Base-by-base conservation (phyloP, 257 asterid species). In the Solanum piurae region DNA sequence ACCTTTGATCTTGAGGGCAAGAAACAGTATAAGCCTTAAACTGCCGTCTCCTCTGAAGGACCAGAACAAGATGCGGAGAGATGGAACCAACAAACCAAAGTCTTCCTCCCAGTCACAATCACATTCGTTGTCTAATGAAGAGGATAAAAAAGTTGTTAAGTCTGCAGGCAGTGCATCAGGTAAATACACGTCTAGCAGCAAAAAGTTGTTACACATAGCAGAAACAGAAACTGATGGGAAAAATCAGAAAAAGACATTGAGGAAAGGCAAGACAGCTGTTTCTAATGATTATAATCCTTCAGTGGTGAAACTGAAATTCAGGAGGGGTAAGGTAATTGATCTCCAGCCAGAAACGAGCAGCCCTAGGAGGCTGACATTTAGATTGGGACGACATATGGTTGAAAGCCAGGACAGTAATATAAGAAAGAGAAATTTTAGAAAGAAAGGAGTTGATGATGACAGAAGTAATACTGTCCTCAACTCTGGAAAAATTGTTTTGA, bases 291-390 rank as follows among this genome's bases (percentile, higher is more conserved):
- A 89, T 60, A 83, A 87, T 86, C 44, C 87, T 69, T 85, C 90
- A 27, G 92, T 92, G 7, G 92, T 92, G 94, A 94, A 94, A 88
- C 44, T 95, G 18, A 94, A 89, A 89, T 96, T 95, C 89, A 93
- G 93, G 89, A 94, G 91, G 76, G 98, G 99, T 74, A 95, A 93
- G 91, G 91, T 93, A 4, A 88, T 95, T 86, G 96, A 95, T 83
- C 91, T 93, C 91, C 95, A 91, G 86, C 86, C 92, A 12, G 97
- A 91, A 49, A 93, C 62, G 76, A 93, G 88, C 83, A 62, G 85
- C 82, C 95, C 98, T 16, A 91, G 92, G 89, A 94, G 89, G 88
- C 94, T 96, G 68, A 91, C 91, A 88, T 95, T 95, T 88, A 93
- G 95, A 86, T 90, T 88, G 89, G 91, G 88, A 80, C 92, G 94